Percentiles rank a stretch among this genome's conserved stretches.
These are phyloP conservation scores for Polyporus tsugae DNA, from an alignment of 1,284 basidiomycete genomes.

Conservation along the genomic window DNA sequence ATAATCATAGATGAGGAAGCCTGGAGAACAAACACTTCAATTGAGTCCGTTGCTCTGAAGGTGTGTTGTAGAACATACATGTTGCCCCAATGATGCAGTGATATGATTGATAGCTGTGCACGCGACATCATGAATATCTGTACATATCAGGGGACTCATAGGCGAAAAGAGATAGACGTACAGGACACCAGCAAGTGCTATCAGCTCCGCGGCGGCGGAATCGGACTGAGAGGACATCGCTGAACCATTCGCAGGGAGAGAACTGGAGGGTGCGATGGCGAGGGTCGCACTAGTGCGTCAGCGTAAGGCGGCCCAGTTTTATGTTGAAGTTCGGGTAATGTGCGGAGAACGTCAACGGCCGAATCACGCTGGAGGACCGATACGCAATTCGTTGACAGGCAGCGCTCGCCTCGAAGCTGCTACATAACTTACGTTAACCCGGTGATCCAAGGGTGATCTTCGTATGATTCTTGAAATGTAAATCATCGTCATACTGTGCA, in stretches of 20 bases:
- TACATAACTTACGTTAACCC: not conserved
- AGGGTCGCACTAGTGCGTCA: not conserved
- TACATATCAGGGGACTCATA: not conserved
- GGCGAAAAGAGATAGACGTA: not conserved
- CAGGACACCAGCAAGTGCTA: not conserved
- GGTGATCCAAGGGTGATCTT: not conserved
- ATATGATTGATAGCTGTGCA: not conserved
- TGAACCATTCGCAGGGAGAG: not conserved
- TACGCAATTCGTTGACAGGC: not conserved
- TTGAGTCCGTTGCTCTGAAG: not conserved
- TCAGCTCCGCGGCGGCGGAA: not conserved
- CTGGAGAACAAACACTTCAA: not conserved
- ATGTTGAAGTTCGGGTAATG: not conserved
- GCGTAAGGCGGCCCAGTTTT: not conserved
- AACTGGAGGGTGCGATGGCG: not conserved
- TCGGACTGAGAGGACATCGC: not conserved
- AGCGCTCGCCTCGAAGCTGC: not conserved
- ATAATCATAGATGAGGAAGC: conserved; percentile 22
- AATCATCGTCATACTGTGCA: not conserved
- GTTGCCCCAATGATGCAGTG: not conserved
- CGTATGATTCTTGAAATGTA: not conserved
- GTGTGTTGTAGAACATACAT: not conserved
- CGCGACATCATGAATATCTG: not conserved
- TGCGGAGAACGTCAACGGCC: not conserved
- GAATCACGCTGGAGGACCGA: not conserved